phyloP scores from a whole-genome alignment of 1,284 basidiomycete genomes.

The Kalmanozyma brasiliensis region DNA sequence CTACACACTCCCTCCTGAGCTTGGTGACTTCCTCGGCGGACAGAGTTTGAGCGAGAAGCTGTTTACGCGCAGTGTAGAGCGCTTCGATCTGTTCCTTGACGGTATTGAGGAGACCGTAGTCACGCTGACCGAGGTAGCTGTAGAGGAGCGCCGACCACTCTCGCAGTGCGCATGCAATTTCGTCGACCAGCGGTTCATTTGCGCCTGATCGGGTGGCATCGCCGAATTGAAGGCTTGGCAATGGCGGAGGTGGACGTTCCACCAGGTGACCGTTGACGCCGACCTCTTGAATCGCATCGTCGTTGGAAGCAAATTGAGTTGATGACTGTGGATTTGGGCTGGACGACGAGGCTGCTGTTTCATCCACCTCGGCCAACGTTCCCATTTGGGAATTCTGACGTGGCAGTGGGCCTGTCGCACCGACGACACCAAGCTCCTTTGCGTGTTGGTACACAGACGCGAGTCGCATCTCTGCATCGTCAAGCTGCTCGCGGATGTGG shows the following conservation, averaged over 20 bases:
- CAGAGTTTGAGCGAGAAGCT: conserved; percentile 85
- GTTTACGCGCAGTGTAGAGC: conserved; percentile 86
- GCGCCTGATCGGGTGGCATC: conserved; percentile 58
- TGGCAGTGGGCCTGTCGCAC: conserved; percentile 41
- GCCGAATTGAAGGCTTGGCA: conserved; percentile 81
- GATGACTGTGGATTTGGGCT: conserved; percentile 30
- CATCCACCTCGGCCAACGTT: conserved; percentile 51
- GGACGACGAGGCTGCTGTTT: conserved; percentile 34
- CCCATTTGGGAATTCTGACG: conserved; percentile 45
- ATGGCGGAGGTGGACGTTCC: conserved; percentile 79
- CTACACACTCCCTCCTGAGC: conserved; percentile 86
- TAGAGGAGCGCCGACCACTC: conserved; percentile 96
- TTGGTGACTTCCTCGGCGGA: conserved; percentile 86
- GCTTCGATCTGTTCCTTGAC: conserved; percentile 91
- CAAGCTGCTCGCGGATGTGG: conserved; percentile 85
- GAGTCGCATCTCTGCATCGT: conserved; percentile 87
- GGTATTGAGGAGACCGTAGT: conserved; percentile 87
- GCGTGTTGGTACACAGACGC: conserved; percentile 73
- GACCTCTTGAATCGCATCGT: conserved; percentile 22
- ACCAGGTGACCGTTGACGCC: conserved; percentile 43
- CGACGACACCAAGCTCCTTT: conserved; percentile 52
- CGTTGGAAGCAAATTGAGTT: conserved; percentile 21
- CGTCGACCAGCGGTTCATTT: conserved; percentile 88
- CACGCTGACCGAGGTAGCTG: conserved; percentile 84
- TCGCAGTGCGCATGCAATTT: conserved; percentile 92